Conservation (phyloP, 164 flowering plant species). For the Aristolochia californica region DNA sequence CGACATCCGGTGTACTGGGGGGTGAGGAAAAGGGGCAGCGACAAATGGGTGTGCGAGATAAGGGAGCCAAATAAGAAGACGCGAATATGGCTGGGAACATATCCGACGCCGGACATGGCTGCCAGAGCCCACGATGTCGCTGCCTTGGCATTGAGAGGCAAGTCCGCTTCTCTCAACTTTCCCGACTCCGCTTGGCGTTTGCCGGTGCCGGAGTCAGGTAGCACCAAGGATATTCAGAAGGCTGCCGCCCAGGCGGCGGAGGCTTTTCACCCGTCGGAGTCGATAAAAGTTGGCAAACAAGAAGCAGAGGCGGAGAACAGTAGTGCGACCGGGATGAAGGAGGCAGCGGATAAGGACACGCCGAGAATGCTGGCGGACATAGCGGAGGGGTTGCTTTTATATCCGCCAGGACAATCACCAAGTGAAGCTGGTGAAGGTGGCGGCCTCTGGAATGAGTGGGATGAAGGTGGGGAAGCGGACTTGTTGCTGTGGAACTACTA, state of each 20-base stretch:
- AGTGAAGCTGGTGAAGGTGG: neutral
- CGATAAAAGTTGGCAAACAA: too few species aligned
- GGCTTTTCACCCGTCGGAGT: too few species aligned
- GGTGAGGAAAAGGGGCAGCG: slow-evolving; percentile 32
- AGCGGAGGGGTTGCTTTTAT: slow-evolving; percentile 56
- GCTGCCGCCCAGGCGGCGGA: neutral
- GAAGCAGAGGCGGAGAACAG: neutral
- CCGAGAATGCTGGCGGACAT: slow-evolving; percentile 40
- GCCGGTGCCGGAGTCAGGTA: slow-evolving; percentile 2
- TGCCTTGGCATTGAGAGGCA: slow-evolving; percentile 18
- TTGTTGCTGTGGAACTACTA: too few species aligned
- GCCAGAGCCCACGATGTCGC: slow-evolving; percentile 27
- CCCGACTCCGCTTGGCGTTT: slow-evolving; percentile 17
- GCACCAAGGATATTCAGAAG: neutral
- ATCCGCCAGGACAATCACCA: slow-evolving; percentile 38
- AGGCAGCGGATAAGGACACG: slow-evolving; percentile 42
- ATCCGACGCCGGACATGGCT: too few species aligned
- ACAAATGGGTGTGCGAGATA: slow-evolving; percentile 54
- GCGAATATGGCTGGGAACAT: slow-evolving; percentile 60
- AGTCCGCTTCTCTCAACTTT: slow-evolving; percentile 17
- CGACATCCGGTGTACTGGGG: slow-evolving; percentile 69
- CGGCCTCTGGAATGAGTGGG: neutral
- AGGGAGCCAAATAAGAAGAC: slow-evolving; percentile 41
- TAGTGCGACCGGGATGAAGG: neutral
- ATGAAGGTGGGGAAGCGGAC: neutral